A percentile compares a stretch with the other conserved stretches of the same genome.
phyloP scores from a whole-genome alignment of 2,329 filamentous ascomycete species.

The Phialemoniopsis sp. region DNA sequence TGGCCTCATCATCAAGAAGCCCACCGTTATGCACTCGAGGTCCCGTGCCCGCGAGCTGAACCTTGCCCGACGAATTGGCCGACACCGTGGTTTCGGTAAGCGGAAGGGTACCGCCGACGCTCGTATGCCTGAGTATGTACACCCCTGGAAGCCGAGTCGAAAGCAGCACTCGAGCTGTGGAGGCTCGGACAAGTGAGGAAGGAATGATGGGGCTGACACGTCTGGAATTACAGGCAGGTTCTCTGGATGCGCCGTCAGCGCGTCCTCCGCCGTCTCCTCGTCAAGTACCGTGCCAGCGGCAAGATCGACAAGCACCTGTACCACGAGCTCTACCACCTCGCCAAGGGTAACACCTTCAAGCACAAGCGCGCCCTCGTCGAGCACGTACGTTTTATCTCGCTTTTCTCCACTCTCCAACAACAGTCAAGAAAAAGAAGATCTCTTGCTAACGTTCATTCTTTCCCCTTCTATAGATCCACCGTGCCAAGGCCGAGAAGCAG shows the following conservation, averaged over 20 bases:
- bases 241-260: constrained; percentile 99
- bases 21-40: constrained; percentile 99
- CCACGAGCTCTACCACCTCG: constrained; percentile 99
- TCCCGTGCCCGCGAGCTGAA: constrained; percentile 93
- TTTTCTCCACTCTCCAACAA: background rate
- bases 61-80: constrained; percentile 88
- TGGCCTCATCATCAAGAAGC: constrained; percentile 99
- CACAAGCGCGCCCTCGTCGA: constrained; percentile 99
- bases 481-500: constrained; percentile 98
- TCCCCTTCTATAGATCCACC: constrained; percentile 75
- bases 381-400: constrained; percentile 72
- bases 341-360: constrained; percentile 99
- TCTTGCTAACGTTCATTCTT: too few relatives aligned
- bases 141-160: too few relatives aligned
- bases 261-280: constrained; percentile 96
- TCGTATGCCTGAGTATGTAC: constrained; percentile 91
- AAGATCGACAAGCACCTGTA: constrained; percentile 99
- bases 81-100: constrained; percentile 99
- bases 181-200: constrained; percentile 1
- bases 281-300: constrained; percentile 99
- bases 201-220: constrained; percentile 8
- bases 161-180: constrained; percentile 3
- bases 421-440: too few relatives aligned
- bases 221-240: constrained; percentile 65
- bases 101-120: constrained; percentile 99